A percentile compares a stretch with the other conserved stretches of the same genome.
Conservation (phyloP, 2,329 filamentous ascomycete species). For the Colletotrichum destructivum region DNA sequence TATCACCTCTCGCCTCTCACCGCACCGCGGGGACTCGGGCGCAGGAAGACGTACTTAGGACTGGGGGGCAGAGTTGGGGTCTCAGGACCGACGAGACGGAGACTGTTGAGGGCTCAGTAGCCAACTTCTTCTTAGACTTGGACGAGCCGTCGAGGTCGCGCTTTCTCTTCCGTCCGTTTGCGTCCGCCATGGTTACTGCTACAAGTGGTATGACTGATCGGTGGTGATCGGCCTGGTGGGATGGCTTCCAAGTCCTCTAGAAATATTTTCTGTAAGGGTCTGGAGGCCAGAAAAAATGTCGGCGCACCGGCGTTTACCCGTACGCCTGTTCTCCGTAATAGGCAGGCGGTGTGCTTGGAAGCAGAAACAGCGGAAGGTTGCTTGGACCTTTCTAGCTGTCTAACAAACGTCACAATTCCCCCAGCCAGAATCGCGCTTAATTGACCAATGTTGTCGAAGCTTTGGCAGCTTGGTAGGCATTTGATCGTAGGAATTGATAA, state of each 20-base stretch:
- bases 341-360: constrained; percentile 26
- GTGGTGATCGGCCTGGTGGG: constrained; percentile 26
- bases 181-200: constrained; percentile 54
- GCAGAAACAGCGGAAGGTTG: not conserved
- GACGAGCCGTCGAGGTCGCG: constrained; percentile 58
- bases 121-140: constrained; percentile 67
- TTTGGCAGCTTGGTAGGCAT: not conserved
- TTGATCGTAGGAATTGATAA: too few species aligned
- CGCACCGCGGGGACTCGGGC: not conserved
- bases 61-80: constrained; percentile 64
- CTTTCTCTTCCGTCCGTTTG: constrained; percentile 68
- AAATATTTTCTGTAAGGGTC: constrained; percentile 44
- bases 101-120: constrained; percentile 53
- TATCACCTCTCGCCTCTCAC: not conserved
- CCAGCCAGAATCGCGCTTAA: not conserved
- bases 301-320: constrained; percentile 30
- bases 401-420: not conserved
- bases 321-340: not conserved
- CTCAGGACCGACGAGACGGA: constrained; percentile 63
- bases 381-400: not conserved
- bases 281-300: constrained; percentile 31
- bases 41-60: constrained; percentile 62
- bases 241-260: constrained; percentile 13
- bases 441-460: not conserved
- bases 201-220: not conserved